Base-by-base conservation (phyloP, 306 rosid genomes). In the Amphicarpaea edgeworthii region DNA sequence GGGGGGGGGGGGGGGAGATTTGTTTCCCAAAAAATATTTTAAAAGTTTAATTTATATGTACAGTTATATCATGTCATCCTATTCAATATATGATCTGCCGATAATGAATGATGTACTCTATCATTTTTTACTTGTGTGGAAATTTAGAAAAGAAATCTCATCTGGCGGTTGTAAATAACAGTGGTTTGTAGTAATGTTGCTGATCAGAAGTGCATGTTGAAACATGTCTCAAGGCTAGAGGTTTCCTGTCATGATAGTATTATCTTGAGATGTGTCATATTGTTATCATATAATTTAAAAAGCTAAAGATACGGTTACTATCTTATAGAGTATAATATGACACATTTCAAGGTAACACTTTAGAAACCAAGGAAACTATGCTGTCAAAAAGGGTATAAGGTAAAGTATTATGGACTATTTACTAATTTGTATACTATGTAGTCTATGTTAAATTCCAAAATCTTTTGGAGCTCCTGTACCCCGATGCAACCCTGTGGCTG, bases 291-390 rank as follows among this genome's bases (percentile, higher is more conserved):
- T 45, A 15, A 2, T 5, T 47, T 47, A 5, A 2, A 47, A 15
- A 6, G 20, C 7, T 47, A 47, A 8, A 53, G 59, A 53, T 21
- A 23, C 16, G 12, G 68, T 16, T 32, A 1, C 46, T 34, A 34
- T 16, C 68, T 6, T 14, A 15, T 8, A 26, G 40, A 53, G 1
- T 59, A 40, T 65, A 7, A 24, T 9, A 30, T 63, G 49, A 37
- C 43, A 16, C n/a, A 17, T 37, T 2, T n/a, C 28, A 17, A 16
- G 68, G 8, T 34, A 62, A 7, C 3, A 30, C 66, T 34, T 60
- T 32, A 30, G 40, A 32, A 68, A 55, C 38, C 21, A 30, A 37
- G 19, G 28, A 69, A 78, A 59, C 65, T 26, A 28, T 61, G 42
- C 21, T 15, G 67, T 61, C 43, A 32, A 61, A 61, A 9, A 28